These are phyloP conservation scores for Fusarium pseudograminearum DNA, from an alignment of 2,329 filamentous ascomycete genomes.

Conservation along the genomic window DNA sequence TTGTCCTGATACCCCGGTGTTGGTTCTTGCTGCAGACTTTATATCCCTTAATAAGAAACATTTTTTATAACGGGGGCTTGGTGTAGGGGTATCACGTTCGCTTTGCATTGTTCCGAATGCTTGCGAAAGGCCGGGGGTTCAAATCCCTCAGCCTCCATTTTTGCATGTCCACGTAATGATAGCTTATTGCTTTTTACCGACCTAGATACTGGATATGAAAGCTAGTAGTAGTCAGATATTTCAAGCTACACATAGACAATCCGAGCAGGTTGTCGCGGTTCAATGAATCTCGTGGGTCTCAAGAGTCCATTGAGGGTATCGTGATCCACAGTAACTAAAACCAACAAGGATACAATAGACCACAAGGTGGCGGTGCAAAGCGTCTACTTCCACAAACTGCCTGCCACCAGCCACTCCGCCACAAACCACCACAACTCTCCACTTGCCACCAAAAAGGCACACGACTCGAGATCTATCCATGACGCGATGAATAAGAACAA, in stretches of 20 bases:
- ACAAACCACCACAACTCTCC: background rate
- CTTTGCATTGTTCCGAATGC: slow-evolving; percentile 41
- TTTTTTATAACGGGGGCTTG: slow-evolving; percentile 38
- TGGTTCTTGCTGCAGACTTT: background rate
- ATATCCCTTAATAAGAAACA: accelerated
- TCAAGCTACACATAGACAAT: too few species aligned
- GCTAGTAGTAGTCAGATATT: too few species aligned
- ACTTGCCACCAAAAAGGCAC: background rate
- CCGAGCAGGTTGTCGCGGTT: background rate
- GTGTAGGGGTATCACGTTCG: slow-evolving; percentile 49
- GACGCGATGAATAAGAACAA: background rate
- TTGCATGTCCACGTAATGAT: background rate
- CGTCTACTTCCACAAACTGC: background rate
- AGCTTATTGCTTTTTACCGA: too few species aligned
- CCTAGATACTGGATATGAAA: too few species aligned
- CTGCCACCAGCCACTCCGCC: background rate
- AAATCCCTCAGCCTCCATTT: slow-evolving; percentile 49
- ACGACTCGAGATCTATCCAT: background rate
- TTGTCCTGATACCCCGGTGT: background rate
- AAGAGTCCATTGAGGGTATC: background rate
- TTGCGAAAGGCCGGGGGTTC: slow-evolving; percentile 50
- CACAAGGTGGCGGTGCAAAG: background rate
- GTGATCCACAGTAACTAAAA: background rate
- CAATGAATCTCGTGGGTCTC: background rate
- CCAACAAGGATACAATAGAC: background rate